These are phyloP conservation scores for Keithomyces neogunnii DNA, from an alignment of 2,329 filamentous ascomycete genomes.

Conservation along the genomic window DNA sequence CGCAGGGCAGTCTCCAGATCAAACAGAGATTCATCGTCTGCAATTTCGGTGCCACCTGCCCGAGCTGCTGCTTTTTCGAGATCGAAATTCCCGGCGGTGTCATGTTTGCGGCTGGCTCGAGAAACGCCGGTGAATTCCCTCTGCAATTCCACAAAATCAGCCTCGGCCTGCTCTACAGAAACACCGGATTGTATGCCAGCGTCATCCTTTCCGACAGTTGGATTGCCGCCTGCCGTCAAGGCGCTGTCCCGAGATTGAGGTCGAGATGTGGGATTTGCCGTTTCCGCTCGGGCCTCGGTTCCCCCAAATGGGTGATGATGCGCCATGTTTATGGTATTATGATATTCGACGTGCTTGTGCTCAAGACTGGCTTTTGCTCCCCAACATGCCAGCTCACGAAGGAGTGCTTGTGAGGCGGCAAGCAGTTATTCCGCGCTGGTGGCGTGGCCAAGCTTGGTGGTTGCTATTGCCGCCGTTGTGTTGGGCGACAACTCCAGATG, in stretches of 20 bases:
- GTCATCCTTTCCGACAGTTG: neutral
- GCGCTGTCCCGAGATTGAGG: conserved; percentile 1
- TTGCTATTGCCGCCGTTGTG: too few species aligned
- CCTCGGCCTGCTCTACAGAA: conserved; percentile 58
- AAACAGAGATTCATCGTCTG: conserved; percentile 46
- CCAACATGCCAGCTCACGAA: too few species aligned
- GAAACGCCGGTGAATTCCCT: conserved; percentile 51
- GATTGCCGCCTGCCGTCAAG: neutral
- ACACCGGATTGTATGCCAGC: conserved; percentile 34
- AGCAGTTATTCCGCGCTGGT: too few species aligned
- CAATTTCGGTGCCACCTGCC: conserved; percentile 23
- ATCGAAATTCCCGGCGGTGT: conserved; percentile 30
- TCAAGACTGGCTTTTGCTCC: too few species aligned
- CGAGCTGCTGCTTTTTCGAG: conserved; percentile 44
- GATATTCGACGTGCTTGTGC: neutral
- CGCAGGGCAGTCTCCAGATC: conserved; percentile 68
- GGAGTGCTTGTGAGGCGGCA: too few species aligned
- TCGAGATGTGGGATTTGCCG: neutral
- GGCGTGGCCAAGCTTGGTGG: too few species aligned
- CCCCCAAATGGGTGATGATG: neutral
- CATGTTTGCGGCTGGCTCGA: conserved; percentile 32
- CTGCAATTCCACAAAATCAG: conserved; percentile 62
- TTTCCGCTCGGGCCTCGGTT: neutral
- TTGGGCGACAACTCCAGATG: too few species aligned
- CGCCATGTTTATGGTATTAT: neutral